phyloP scores from a whole-genome alignment of 192 early-diverging fungal genomes.

The Phlyctochytrium arcticum region DNA sequence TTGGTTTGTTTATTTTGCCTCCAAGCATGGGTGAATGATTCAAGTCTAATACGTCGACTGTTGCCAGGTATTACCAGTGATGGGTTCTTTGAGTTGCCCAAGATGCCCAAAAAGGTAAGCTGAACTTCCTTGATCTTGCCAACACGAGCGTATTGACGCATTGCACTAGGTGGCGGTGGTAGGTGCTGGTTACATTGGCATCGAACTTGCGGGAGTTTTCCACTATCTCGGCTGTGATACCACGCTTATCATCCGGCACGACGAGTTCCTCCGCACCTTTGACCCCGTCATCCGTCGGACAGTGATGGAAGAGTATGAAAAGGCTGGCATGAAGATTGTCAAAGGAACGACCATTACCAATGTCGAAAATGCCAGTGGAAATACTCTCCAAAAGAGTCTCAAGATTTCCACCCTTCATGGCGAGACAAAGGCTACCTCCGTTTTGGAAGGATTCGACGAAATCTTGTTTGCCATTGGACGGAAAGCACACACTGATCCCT shows the following conservation, averaged over 20 bases:
- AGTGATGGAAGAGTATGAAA: constrained; percentile 47
- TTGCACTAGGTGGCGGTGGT: constrained; percentile 29
- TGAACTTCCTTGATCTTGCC: constrained; percentile 87
- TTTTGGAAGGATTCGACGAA: constrained; percentile 67
- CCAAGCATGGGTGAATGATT: not conserved
- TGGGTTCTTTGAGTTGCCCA: constrained; percentile 91
- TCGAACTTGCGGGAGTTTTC: constrained; percentile 95
- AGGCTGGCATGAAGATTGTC: constrained; percentile 78
- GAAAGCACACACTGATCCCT: constrained; percentile 63
- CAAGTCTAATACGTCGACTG: not conserved
- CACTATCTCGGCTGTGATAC: constrained; percentile 80
- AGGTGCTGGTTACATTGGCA: constrained; percentile 75
- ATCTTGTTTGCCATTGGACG: constrained; percentile 92
- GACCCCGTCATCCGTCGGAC: constrained; percentile 72
- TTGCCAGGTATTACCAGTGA: constrained; percentile 82
- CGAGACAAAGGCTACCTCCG: constrained; percentile 20
- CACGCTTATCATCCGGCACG: constrained; percentile 79
- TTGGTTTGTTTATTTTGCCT: constrained; percentile 15
- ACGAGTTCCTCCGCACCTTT: constrained; percentile 81
- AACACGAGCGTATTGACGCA: constrained; percentile 83
- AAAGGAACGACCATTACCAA: constrained; percentile 55
- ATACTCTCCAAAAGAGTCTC: constrained; percentile 50
- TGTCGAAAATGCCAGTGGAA: constrained; percentile 50
- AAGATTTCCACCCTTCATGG: constrained; percentile 40
- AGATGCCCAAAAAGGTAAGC: constrained; percentile 87